phyloP scores from a whole-genome alignment of 805 yeast genomes.

The Cyberlindnera petersonii region DNA sequence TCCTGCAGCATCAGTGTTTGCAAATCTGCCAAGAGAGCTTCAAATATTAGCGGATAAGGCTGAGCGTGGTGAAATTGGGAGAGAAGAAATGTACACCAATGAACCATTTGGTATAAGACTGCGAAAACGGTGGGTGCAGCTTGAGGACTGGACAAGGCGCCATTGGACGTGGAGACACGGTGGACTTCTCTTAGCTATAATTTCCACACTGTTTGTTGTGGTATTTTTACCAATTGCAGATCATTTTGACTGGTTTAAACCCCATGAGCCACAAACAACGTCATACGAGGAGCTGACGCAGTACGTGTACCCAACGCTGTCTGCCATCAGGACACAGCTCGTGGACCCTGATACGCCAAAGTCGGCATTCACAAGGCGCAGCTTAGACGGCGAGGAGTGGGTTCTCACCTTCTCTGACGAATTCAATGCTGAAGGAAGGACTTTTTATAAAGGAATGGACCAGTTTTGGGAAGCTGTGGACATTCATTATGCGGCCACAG shows the following conservation, averaged over 20 bases:
- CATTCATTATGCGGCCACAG: slow-evolving; percentile 43
- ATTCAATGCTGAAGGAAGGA: slow-evolving; percentile 44
- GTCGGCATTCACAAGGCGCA: slow-evolving; percentile 36
- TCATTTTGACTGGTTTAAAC: slow-evolving; percentile 3
- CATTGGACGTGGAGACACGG: slow-evolving; percentile 2
- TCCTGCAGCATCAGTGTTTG: too few relatives aligned
- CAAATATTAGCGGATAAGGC: slow-evolving; percentile 2
- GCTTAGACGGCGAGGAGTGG: slow-evolving; percentile 37
- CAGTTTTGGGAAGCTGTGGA: slow-evolving; percentile 45
- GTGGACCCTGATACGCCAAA: slow-evolving; percentile 72
- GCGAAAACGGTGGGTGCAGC: not conserved
- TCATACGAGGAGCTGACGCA: slow-evolving; percentile 41
- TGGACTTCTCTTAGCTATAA: not conserved
- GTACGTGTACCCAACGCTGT: slow-evolving; percentile 53
- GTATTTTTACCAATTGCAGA: slow-evolving; percentile 4
- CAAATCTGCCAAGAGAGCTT: slow-evolving; percentile 1
- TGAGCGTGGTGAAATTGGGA: slow-evolving; percentile 3
- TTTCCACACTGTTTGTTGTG: not conserved
- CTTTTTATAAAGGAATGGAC: slow-evolving; percentile 45
- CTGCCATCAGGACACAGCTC: slow-evolving; percentile 56
- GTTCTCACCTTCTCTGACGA: slow-evolving; percentile 45
- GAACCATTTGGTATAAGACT: slow-evolving; percentile 4
- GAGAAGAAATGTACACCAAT: not conserved
- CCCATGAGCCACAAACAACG: not conserved
- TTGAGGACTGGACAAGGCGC: not conserved